Evolutionary conservation across 2,329 filamentous ascomycete genomes (phyloP).

Genomic region (Lachnellula hyalina): DNA sequence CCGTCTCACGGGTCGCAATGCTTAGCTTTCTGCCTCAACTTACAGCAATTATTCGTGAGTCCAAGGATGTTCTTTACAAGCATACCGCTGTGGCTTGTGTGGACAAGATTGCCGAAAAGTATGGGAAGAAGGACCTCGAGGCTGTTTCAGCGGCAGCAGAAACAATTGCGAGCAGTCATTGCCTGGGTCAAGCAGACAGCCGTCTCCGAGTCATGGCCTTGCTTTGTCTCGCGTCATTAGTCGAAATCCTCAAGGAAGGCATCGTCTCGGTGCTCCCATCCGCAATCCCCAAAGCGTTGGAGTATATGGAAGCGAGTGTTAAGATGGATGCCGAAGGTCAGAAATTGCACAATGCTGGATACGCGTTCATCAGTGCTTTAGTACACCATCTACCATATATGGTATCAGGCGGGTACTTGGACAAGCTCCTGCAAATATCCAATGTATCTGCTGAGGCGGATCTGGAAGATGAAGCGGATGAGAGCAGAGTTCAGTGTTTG

Average conservation of each 20-base stretch:
- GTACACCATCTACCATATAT: constrained; percentile 85
- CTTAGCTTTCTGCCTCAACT: constrained; percentile 76
- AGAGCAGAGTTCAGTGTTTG: constrained; percentile 64
- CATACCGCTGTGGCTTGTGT: constrained; percentile 84
- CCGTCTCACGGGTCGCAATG: constrained; percentile 62
- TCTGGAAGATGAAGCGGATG: constrained; percentile 56
- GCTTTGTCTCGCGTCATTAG: constrained; percentile 80
- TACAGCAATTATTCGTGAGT: constrained; percentile 68
- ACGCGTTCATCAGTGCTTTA: constrained; percentile 71
- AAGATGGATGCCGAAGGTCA: constrained; percentile 46
- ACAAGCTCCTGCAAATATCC: constrained; percentile 65
- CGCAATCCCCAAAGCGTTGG: constrained; percentile 66
- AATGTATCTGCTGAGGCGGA: constrained; percentile 62
- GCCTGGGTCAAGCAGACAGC: constrained; percentile 68
- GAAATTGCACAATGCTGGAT: constrained; percentile 75
- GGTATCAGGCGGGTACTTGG: constrained; percentile 70
- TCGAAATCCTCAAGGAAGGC: constrained; percentile 81
- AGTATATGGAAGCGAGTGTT: constrained; percentile 64
- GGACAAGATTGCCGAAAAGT: constrained; percentile 89
- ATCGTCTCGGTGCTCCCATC: constrained; percentile 78
- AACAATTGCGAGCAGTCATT: constrained; percentile 69
- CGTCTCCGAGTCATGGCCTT: constrained; percentile 78
- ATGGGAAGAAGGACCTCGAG: constrained; percentile 83
- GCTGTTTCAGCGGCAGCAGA: constrained; percentile 70
- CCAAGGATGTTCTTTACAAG: constrained; percentile 69